phyloP scores from a whole-genome alignment of 23 red algal genomes.

The Gracilaria gracilis region DNA sequence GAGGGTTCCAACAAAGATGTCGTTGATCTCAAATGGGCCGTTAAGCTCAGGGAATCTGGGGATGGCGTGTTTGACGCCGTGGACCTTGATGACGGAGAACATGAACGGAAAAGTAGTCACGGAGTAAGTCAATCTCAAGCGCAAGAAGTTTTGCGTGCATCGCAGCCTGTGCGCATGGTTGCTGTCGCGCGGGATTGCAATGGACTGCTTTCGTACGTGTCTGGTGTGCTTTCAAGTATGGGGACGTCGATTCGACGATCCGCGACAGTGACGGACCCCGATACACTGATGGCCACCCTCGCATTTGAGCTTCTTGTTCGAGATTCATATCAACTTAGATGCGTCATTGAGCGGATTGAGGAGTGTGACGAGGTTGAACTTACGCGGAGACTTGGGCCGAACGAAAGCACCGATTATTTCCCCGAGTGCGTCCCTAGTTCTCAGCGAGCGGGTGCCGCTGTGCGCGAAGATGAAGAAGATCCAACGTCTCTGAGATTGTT shows the following conservation, averaged over 20 bases:
- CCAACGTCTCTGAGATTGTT: not conserved
- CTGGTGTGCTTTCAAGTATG: conserved; percentile 71
- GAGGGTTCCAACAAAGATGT: not conserved
- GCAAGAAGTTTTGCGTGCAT: not conserved
- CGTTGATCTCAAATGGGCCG: conserved; percentile 15
- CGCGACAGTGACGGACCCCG: conserved; percentile 52
- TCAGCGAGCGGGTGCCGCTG: not conserved
- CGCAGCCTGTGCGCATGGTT: conserved; percentile 55
- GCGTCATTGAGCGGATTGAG: conserved; percentile 66
- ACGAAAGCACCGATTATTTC: conserved; percentile 61
- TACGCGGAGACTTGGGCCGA: conserved; percentile 51
- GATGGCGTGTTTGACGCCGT: not conserved
- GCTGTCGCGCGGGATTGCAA: conserved; percentile 78
- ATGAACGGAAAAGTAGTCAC: not conserved
- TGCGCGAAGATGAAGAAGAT: not conserved
- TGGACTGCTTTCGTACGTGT: conserved; percentile 81
- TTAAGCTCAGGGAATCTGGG: not conserved
- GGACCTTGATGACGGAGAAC: too few species aligned
- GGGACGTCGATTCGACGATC: conserved; percentile 81
- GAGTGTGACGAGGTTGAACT: conserved; percentile 67
- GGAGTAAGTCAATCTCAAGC: not conserved
- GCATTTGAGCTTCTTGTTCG: conserved; percentile 86
- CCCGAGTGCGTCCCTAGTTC: not conserved
- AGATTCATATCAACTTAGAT: conserved; percentile 59
- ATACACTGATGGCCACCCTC: conserved; percentile 65